Percentiles rank a stretch among this genome's conserved stretches.
Conservation (phyloP, 257 asterid genomes). For the Solanum phureja region DNA sequence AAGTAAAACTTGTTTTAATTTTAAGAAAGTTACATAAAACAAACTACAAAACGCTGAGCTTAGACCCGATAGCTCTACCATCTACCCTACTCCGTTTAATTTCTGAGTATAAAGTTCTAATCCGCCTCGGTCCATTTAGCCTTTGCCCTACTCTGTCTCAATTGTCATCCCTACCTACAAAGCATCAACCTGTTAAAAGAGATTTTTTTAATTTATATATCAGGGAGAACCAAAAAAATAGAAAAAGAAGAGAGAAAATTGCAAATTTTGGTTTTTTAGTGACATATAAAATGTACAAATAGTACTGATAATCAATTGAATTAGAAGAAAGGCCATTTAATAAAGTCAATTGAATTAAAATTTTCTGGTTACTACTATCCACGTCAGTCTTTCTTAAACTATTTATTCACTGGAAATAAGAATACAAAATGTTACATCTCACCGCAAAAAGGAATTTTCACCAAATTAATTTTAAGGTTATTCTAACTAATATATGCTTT, state of each 20-base stretch:
- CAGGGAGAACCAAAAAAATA: background rate
- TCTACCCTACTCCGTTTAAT: background rate
- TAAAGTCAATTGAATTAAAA: background rate
- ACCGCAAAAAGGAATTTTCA: background rate
- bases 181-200: too few species aligned
- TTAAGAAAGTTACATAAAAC: background rate
- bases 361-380: background rate
- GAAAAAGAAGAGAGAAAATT: background rate
- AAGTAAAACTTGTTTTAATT: background rate
- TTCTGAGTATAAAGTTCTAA: background rate
- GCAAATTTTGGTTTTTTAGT: background rate
- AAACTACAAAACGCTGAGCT: background rate
- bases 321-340: background rate
- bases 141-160: background rate
- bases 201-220: background rate
- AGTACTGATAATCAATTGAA: background rate
- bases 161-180: background rate
- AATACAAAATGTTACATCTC: background rate
- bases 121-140: background rate
- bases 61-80: background rate
- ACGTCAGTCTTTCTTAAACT: background rate
- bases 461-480: background rate
- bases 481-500: background rate
- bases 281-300: background rate
- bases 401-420: too few species aligned